Conservation (phyloP, 371 early-diverging fungal species). For the Paramicrosporidium saccamoebae region DNA sequence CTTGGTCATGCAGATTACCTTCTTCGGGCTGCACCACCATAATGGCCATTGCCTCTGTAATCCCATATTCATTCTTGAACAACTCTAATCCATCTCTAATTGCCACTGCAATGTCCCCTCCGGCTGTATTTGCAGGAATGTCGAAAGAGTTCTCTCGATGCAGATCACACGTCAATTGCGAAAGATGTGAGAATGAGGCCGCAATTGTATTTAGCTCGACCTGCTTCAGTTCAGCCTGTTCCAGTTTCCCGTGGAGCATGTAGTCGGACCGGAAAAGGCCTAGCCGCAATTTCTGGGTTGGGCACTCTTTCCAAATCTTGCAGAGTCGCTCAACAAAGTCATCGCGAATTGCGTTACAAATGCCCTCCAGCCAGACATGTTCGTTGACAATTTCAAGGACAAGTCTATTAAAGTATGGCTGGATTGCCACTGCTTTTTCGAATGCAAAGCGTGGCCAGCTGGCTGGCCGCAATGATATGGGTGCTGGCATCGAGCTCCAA, state of each 20-base stretch:
- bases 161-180: constrained; percentile 26
- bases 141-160: constrained; percentile 16
- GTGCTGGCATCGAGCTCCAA: constrained; percentile 38
- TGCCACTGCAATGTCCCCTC: too few species aligned
- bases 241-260: constrained; percentile 26
- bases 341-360: constrained; percentile 20
- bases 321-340: constrained; percentile 40
- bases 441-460: constrained; percentile 39
- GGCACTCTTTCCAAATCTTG: constrained; percentile 9
- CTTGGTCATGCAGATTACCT: constrained; percentile 73
- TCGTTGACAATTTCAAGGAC: constrained; percentile 43
- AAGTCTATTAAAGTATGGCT: constrained; percentile 41
- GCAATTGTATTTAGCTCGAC: constrained; percentile 91
- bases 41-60: constrained; percentile 35
- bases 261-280: constrained; percentile 81
- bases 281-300: constrained; percentile 11
- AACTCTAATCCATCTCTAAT: too few species aligned
- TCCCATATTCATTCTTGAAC: too few species aligned
- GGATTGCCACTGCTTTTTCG: constrained; percentile 29
- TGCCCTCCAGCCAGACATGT: constrained; percentile 23
- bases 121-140: too few species aligned
- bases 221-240: constrained; percentile 17
- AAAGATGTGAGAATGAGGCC: constrained; percentile 55
- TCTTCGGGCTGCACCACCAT: constrained; percentile 79
- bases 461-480: constrained; percentile 57